phyloP scores from a whole-genome alignment of 306 rosid species.

The Cicer cuneatum region DNA sequence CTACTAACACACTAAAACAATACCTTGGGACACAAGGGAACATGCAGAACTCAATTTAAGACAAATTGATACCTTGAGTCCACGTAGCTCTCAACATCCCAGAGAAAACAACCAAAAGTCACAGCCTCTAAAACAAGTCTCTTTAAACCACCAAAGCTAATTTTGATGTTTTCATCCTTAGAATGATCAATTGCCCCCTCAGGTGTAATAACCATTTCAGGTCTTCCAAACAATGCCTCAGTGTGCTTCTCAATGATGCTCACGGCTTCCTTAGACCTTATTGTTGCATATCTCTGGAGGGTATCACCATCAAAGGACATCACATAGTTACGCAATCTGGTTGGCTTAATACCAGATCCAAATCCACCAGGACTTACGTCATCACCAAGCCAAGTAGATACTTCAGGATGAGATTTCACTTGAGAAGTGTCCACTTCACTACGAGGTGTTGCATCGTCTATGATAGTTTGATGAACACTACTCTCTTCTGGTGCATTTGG shows the following conservation, averaged over 20 bases:
- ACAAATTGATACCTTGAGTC: conserved; percentile 93
- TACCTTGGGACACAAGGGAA: conserved; percentile 18
- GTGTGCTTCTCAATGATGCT: conserved; percentile 94
- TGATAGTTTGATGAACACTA: conserved; percentile 44
- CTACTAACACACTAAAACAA: conserved; percentile 34
- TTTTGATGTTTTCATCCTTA: conserved; percentile 70
- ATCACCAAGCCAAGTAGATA: conserved; percentile 62
- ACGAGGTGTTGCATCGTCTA: conserved; percentile 51
- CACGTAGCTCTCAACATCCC: conserved; percentile 95
- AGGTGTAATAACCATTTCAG: conserved; percentile 71
- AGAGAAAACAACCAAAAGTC: conserved; percentile 89
- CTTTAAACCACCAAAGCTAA: conserved; percentile 87
- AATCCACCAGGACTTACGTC: conserved; percentile 57
- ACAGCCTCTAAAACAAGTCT: conserved; percentile 89
- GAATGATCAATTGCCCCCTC: conserved; percentile 77
- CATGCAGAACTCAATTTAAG: conserved; percentile 51
- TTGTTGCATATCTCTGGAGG: conserved; percentile 79
- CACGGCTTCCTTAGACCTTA: conserved; percentile 89
- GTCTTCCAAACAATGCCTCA: conserved; percentile 93
- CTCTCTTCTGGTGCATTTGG: conserved; percentile 50
- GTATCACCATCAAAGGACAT: conserved; percentile 91
- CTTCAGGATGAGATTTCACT: conserved; percentile 66
- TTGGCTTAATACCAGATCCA: conserved; percentile 62
- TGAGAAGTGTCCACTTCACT: conserved; percentile 50
- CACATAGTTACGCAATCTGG: conserved; percentile 76